phyloP scores from a whole-genome alignment of 257 asterid genomes.

The Salvia splendens region DNA sequence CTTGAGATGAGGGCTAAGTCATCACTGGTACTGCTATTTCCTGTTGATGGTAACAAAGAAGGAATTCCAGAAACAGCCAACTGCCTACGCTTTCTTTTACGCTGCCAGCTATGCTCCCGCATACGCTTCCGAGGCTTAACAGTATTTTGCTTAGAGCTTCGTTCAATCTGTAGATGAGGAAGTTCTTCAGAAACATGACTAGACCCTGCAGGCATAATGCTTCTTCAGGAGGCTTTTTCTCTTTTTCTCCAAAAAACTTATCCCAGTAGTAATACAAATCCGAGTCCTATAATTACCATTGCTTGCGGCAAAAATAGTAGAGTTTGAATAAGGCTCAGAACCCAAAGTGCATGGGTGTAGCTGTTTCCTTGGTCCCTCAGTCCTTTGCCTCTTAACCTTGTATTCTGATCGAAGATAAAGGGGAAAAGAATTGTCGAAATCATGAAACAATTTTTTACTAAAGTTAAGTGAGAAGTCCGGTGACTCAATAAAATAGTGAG shows the following conservation, averaged over 20 bases:
- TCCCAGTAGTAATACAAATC: constrained; percentile 28
- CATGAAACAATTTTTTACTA: constrained; percentile 1
- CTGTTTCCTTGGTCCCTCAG: constrained; percentile 43
- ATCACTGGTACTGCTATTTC: background rate
- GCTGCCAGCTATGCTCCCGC: constrained; percentile 63
- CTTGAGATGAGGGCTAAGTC: constrained; percentile 16
- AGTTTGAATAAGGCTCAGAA: constrained; percentile 39
- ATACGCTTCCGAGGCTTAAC: constrained; percentile 51
- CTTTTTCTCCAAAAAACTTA: background rate
- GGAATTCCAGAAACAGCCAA: constrained; percentile 39
- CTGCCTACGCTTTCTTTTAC: constrained; percentile 53
- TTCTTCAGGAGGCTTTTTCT: constrained; percentile 31
- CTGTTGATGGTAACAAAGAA: constrained; percentile 39
- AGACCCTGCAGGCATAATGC: constrained; percentile 41
- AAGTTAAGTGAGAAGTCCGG: background rate
- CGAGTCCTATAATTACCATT: constrained; percentile 35
- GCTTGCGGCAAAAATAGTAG: constrained; percentile 31
- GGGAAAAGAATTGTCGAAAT: constrained; percentile 9
- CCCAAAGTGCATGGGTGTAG: constrained; percentile 31
- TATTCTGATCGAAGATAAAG: constrained; percentile 40
- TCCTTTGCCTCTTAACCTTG: constrained; percentile 57
- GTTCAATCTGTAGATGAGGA: constrained; percentile 31
- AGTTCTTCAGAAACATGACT: constrained; percentile 34
- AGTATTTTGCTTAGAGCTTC: too few species aligned
- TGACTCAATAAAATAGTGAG: constrained; percentile 7